A percentile compares a stretch with the other conserved stretches of the same genome.
Evolutionary conservation across 2,329 filamentous ascomycete species (phyloP).

Genomic region (Emergomyces africanus): DNA sequence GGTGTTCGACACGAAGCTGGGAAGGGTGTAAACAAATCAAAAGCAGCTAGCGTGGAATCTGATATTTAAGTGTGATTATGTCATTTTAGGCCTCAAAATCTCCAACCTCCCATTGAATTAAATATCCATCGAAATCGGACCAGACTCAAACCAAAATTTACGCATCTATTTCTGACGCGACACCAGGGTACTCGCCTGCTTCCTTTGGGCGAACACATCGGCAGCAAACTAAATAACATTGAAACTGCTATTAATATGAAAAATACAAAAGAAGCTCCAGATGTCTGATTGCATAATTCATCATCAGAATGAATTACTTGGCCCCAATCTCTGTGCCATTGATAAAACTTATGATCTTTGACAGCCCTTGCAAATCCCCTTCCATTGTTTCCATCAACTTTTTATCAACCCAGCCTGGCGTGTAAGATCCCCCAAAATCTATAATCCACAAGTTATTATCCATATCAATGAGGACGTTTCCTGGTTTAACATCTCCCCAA

Average conservation of each 20-base stretch:
- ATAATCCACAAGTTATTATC: conserved; percentile 14
- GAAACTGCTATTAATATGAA: no score
- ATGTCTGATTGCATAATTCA: not conserved
- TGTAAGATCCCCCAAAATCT: conserved; percentile 18
- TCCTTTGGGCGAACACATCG: no score
- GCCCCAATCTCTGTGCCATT: not conserved
- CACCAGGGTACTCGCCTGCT: no score
- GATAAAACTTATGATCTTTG: conserved; percentile 5
- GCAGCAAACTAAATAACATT: no score
- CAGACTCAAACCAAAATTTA: no score
- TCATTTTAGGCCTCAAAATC: not conserved
- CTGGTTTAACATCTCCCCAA: conserved; percentile 18
- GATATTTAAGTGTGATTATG: not conserved
- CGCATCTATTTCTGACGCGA: no score
- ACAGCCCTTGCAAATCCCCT: conserved; percentile 12
- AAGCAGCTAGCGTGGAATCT: not conserved
- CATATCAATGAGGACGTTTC: conserved; percentile 17
- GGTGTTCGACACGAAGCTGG: no score
- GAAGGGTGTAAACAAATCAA: not conserved
- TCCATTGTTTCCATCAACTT: conserved; percentile 12
- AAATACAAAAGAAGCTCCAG: not conserved
- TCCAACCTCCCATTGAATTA: no score
- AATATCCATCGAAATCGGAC: no score
- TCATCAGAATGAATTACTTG: not conserved
- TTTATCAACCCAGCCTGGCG: conserved; percentile 12